phyloP scores from a whole-genome alignment of 768 basidiomycete species.

The Dictyophora rubrovolvata region DNA sequence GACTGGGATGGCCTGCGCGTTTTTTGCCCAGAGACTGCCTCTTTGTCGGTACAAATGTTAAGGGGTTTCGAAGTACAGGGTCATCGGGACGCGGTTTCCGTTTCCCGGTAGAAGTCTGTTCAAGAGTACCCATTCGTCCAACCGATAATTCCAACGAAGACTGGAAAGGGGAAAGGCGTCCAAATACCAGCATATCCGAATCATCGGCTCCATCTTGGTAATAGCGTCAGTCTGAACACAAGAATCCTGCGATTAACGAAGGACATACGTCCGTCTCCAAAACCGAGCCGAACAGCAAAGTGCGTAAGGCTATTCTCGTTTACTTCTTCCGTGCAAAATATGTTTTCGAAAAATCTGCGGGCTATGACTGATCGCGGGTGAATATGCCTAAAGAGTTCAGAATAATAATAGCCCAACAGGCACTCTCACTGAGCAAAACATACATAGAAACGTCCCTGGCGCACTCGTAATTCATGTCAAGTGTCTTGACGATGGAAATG shows the following conservation, averaged over 20 bases:
- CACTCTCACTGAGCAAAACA: not conserved
- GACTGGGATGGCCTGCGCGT: not conserved
- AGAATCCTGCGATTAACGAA: not conserved
- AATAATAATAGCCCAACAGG: not conserved
- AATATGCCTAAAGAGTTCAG: constrained; percentile 41
- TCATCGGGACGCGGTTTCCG: constrained; percentile 63
- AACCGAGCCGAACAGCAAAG: constrained; percentile 52
- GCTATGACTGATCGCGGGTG: constrained; percentile 55
- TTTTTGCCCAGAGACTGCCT: constrained; percentile 17
- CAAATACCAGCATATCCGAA: constrained; percentile 53
- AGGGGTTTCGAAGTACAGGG: constrained; percentile 65
- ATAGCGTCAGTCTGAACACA: not conserved
- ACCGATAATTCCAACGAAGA: constrained; percentile 38
- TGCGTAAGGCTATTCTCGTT: constrained; percentile 30
- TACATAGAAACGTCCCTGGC: constrained; percentile 41
- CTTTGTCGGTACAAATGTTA: constrained; percentile 19
- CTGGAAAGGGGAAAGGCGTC: constrained; percentile 18
- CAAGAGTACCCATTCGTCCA: constrained; percentile 40
- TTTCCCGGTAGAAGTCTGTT: constrained; percentile 22
- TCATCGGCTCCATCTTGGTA: constrained; percentile 55
- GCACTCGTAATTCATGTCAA: constrained; percentile 52
- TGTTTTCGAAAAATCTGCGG: constrained; percentile 60
- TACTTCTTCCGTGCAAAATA: constrained; percentile 44
- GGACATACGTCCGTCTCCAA: constrained; percentile 55
- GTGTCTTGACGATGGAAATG: constrained; percentile 40